phyloP scores from a whole-genome alignment of 148 eudicot species.

The Drosera capensis region DNA sequence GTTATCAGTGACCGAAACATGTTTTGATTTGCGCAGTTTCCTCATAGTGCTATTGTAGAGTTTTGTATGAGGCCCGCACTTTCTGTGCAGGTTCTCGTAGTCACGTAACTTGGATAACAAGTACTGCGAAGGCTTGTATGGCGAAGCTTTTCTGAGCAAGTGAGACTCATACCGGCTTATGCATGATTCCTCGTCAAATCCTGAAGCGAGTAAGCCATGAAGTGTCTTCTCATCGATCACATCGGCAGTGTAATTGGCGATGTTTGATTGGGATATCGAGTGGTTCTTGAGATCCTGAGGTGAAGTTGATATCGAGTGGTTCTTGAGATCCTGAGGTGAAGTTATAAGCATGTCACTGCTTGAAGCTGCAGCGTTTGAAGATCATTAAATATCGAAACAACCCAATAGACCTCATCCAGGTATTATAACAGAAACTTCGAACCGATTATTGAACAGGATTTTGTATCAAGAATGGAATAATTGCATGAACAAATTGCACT shows the following conservation, averaged over 20 bases:
- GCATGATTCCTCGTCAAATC: constrained; percentile 30
- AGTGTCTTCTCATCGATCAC: constrained; percentile 9
- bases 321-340: no score
- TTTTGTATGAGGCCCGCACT: constrained; percentile 43
- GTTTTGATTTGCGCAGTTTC: constrained; percentile 6
- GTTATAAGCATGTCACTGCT: no score
- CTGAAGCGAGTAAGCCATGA: constrained; percentile 22
- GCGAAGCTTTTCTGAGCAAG: constrained; percentile 18
- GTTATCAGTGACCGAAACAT: neutral
- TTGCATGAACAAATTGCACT: no score
- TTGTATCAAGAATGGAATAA: no score
- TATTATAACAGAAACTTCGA: neutral
- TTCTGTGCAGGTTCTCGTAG: constrained; percentile 50
- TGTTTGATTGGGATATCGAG: neutral
- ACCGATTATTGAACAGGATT: neutral
- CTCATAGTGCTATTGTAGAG: constrained; percentile 27
- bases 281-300: neutral
- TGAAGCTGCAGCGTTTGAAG: no score
- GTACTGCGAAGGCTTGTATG: constrained; percentile 26
- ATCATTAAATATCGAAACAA: neutral
- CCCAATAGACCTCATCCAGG: neutral
- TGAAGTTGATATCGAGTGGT: neutral
- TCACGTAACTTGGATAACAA: constrained; percentile 41
- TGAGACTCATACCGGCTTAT: constrained; percentile 36
- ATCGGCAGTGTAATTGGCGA: neutral